Conservation (phyloP, 495 filamentous ascomycete species). For the Tuber aestivum region DNA sequence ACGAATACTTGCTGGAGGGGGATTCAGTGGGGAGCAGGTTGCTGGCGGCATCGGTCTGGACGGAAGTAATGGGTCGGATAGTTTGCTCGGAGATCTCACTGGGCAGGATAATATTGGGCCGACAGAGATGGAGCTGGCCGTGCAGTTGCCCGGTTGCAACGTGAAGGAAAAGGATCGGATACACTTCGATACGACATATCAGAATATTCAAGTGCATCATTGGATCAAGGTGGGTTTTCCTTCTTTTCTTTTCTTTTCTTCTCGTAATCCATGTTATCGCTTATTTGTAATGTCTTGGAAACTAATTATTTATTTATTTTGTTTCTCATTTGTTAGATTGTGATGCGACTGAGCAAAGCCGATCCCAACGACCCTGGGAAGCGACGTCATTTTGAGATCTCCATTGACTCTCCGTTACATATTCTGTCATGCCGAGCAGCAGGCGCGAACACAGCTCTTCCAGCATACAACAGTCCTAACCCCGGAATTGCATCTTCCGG, state of each 20-base stretch:
- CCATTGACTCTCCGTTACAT: slow-evolving; percentile 95
- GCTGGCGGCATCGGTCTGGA: slow-evolving; percentile 41
- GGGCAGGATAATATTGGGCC: slow-evolving; percentile 66
- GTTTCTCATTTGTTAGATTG: slow-evolving; percentile 58
- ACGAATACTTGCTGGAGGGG: slow-evolving; percentile 73
- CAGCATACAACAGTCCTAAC: slow-evolving; percentile 68
- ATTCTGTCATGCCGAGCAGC: slow-evolving; percentile 91
- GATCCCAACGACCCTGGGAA: slow-evolving; percentile 75
- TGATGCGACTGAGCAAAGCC: slow-evolving; percentile 86
- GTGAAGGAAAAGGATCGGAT: slow-evolving; percentile 78
- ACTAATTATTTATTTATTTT: slow-evolving; percentile 29
- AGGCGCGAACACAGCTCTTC: slow-evolving; percentile 81
- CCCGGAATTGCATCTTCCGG: slow-evolving; percentile 45
- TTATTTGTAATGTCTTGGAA: slow-evolving; percentile 10
- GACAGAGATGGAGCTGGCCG: slow-evolving; percentile 95
- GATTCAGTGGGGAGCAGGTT: slow-evolving; percentile 50
- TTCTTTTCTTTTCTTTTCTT: background rate
- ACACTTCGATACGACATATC: slow-evolving; percentile 92
- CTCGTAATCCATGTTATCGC: background rate
- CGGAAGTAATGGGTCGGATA: slow-evolving; percentile 53
- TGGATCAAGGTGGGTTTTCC: slow-evolving; percentile 83
- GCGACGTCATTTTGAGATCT: slow-evolving; percentile 94
- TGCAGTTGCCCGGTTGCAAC: slow-evolving; percentile 87
- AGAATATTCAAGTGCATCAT: slow-evolving; percentile 92
- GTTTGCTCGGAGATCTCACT: slow-evolving; percentile 74